A percentile compares a stretch with the other conserved stretches of the same genome.
phyloP scores from a whole-genome alignment of 768 basidiomycete genomes.

The Pleurotus pulmonarius region DNA sequence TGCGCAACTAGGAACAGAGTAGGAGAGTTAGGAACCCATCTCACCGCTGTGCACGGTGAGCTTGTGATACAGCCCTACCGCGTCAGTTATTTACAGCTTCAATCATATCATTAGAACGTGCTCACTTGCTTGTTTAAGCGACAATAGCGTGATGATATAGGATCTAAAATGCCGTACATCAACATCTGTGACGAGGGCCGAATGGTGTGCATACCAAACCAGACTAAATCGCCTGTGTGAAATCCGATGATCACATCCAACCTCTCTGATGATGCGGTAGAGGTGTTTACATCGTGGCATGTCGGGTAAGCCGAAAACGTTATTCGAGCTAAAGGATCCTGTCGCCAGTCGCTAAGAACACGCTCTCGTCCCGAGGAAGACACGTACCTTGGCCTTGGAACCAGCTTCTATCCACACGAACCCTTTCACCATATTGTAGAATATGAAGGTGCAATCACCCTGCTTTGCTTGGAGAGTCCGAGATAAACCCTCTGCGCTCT shows the following conservation, averaged over 20 bases:
- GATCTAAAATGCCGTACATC: conserved; percentile 44
- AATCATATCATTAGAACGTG: not conserved
- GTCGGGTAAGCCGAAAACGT: conserved; percentile 87
- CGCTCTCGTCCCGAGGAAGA: not conserved
- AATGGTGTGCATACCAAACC: conserved; percentile 66
- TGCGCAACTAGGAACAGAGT: conserved; percentile 85
- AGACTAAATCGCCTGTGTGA: conserved; percentile 90
- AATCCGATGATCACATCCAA: conserved; percentile 92
- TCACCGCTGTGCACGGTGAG: conserved; percentile 84
- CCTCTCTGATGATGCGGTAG: conserved; percentile 73
- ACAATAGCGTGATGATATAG: conserved; percentile 74
- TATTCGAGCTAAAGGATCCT: conserved; percentile 87
- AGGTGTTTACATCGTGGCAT: conserved; percentile 82
- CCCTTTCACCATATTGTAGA: conserved; percentile 84
- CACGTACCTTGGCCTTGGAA: conserved; percentile 73
- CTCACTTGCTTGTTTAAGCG: conserved; percentile 83
- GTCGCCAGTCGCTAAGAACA: not conserved
- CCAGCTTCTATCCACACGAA: conserved; percentile 87
- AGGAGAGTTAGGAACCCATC: conserved; percentile 80
- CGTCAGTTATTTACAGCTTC: conserved; percentile 12
- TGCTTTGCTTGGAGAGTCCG: conserved; percentile 72
- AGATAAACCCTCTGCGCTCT: conserved; percentile 72
- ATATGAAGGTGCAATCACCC: conserved; percentile 82
- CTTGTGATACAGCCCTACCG: conserved; percentile 69
- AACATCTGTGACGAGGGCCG: conserved; percentile 6